Evolutionary conservation across 768 basidiomycete genomes (phyloP).

Genomic region (Kwoniella pini): DNA sequence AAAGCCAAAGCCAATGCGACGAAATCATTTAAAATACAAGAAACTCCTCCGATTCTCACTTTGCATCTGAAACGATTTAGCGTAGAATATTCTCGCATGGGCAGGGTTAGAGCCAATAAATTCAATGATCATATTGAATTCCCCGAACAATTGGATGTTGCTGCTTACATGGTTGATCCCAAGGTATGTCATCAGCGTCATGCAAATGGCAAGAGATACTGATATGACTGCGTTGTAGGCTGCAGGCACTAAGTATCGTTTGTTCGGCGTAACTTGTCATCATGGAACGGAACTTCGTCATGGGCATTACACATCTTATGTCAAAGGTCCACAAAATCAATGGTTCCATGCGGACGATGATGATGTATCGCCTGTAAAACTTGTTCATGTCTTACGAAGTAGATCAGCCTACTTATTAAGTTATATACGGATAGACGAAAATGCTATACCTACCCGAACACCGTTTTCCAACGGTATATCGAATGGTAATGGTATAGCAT

Average conservation of each 20-base stretch:
- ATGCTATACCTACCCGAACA: conserved; percentile 1
- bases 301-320: conserved; percentile 89
- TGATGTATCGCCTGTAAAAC: conserved; percentile 59
- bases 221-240: conserved; percentile 4
- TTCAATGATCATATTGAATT: conserved; percentile 76
- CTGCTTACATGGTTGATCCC: conserved; percentile 79
- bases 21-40: conserved; percentile 84
- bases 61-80: conserved; percentile 90
- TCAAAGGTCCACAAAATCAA: conserved; percentile 66
- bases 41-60: conserved; percentile 83
- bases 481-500: neutral
- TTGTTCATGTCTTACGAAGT: conserved; percentile 61
- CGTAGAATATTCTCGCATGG: conserved; percentile 35
- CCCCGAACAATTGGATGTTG: conserved; percentile 69
- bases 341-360: conserved; percentile 99
- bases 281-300: conserved; percentile 90
- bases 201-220: no score
- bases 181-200: conserved; percentile 55
- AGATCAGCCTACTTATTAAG: conserved; percentile 91
- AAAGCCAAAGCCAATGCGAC: conserved; percentile 86
- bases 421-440: conserved; percentile 64
- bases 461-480: neutral
- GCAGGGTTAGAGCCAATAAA: conserved; percentile 75
- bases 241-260: conserved; percentile 70
- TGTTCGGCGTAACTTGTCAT: conserved; percentile 92